Evolutionary conservation across 2,329 filamentous ascomycete species (phyloP), one percentile per base, ranked within the genome.

Genomic region (Ophiosphaerella korrae): DNA sequence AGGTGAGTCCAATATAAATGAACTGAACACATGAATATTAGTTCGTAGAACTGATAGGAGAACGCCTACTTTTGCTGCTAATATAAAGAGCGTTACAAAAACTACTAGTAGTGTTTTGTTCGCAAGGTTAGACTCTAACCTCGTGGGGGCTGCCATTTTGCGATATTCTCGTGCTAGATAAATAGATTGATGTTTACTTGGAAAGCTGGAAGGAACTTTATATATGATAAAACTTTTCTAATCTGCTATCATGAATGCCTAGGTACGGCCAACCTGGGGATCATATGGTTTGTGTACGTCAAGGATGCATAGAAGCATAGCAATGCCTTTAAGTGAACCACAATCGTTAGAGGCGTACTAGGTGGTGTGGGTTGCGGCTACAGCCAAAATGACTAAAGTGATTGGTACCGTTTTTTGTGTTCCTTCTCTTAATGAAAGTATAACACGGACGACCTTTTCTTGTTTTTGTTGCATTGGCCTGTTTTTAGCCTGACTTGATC

Each of bases 1-100:
- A 67, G n/a, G 64, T 68, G 18, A 68, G 45, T 26, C 59, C 61
- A 8, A 55, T 44, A 36, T 62, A 63, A 36, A 57, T 33, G 14
- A 64, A 46, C 63, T 70, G 37, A 7, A 12, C 11, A 33, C 2
- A 31, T 47, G 11, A 47, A 37, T 29, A 5, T 7, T 11, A 14
- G 7, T 32, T 5, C 24, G 1, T 8, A 5, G 5, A 18, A 5
- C 13, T 5, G 21, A 16, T 14, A 31, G 42, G 21, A 14, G 29
- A 23, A 45, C 11, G 7, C 7, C 21, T 39, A 46, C 43, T 26
- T 39, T 46, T 9, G 18, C 35, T 9, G 33, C 13, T 3, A 46
- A 8, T 9, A 46, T 2, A 14, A 32, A 4, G 8, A 33, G 6
- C 8, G 29, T 14, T 18, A 18, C 7, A 2, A 36, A 13, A 7